Percentiles rank a stretch among this genome's conserved stretches.
Evolutionary conservation across 2,329 filamentous ascomycete genomes (phyloP).

Genomic region (Colletotrichum sojae): DNA sequence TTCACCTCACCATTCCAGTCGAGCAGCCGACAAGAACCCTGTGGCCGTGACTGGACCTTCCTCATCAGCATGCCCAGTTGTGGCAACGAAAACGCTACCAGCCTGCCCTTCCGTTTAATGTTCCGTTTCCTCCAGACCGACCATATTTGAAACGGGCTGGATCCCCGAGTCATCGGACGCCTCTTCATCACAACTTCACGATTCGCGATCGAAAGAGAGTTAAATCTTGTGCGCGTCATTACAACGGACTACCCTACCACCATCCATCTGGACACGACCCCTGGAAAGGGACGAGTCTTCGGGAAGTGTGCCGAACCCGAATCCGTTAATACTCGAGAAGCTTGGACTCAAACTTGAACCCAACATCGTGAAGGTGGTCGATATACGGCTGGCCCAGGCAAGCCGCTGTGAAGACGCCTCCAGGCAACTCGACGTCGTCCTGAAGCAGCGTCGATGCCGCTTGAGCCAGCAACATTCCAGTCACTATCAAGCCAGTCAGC

Average conservation of each 20-base stretch:
- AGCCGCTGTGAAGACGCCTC: slow-evolving; percentile 80
- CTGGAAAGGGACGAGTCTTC: background rate
- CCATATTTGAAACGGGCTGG: background rate
- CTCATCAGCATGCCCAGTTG: too few species aligned
- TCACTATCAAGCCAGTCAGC: slow-evolving; percentile 63
- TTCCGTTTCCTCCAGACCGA: background rate
- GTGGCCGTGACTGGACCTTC: too few species aligned
- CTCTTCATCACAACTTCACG: background rate
- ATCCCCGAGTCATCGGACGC: slow-evolving; percentile 4
- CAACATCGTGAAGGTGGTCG: slow-evolving; percentile 72
- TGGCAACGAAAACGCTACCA: too few species aligned
- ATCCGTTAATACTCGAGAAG: slow-evolving; percentile 51
- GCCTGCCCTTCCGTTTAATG: background rate
- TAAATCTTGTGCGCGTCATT: slow-evolving; percentile 19
- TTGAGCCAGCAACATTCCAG: slow-evolving; percentile 74
- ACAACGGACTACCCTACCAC: slow-evolving; percentile 2
- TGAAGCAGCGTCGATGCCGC: slow-evolving; percentile 76
- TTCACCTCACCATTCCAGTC: too few species aligned
- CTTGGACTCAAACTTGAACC: slow-evolving; percentile 74
- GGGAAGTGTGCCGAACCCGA: background rate
- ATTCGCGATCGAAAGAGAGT: slow-evolving; percentile 14
- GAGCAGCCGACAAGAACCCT: too few species aligned
- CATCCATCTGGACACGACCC: background rate
- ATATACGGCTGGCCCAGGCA: slow-evolving; percentile 78
- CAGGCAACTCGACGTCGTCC: slow-evolving; percentile 71